Evolutionary conservation across 768 basidiomycete genomes (phyloP), one percentile per base, ranked within the genome.

Genomic region (Trametes sanguinea): DNA sequence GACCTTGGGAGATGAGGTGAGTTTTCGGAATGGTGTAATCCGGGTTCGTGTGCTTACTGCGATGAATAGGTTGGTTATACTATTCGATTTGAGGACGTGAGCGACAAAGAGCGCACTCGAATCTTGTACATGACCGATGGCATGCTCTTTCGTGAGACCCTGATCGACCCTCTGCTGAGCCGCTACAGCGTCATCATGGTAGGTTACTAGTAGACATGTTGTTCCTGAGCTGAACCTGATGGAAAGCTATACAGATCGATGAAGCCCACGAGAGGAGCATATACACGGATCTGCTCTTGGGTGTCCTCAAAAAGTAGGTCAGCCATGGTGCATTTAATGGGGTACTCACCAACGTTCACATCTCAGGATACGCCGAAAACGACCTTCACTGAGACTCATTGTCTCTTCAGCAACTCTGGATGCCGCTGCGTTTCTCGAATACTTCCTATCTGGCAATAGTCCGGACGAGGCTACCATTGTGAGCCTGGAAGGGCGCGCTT

Each of bases 91-190:
- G 97, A 99, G 73, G 94, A 97, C 67, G 86, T 96, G 54, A 92
- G 89, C 69, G 84, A 84, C 71, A 93, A 91, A 68, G 84, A 89
- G 32, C 80, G 85, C 54, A 98, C 97, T 1, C 83, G 92, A 30
- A 92, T 99, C 73, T 82, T 94, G 44, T 99, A 98, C 74, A 84
- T 98, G 85, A 99, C 97, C 35, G 97, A 99, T 73, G 97, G 97
- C 47, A 95, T 98, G 88, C 86, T 99, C 40, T 98, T 98, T 73
- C 85, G 95, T 61, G 95, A 98, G 76, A 89, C 89, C 27, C 83
- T 98, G 68, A 79, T 95, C 40, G 96, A 99, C 71, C 97, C 97
- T 16, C 75, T 98, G 32, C 81, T 99, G 54, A 93, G 89, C 71
- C 87, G 89, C 29, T 98, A 95, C 70, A 96, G 94, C 69, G 94